Percentiles rank a stretch among this genome's conserved stretches.
Evolutionary conservation across 2,329 filamentous ascomycete species (phyloP).

Genomic region (Tricladium varicosporioides): DNA sequence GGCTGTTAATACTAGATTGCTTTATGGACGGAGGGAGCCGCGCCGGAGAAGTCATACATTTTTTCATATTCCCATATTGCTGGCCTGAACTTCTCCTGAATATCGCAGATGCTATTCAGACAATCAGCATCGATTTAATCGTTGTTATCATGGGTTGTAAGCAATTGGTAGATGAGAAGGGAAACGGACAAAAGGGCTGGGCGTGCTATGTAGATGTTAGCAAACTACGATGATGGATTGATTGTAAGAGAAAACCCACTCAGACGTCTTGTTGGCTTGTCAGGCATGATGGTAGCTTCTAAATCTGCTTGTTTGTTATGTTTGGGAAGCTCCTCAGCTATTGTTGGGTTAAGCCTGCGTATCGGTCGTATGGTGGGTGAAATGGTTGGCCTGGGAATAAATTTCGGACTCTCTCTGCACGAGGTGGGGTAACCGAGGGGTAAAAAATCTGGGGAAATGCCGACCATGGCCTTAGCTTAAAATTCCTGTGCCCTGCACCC

Average conservation of each 20-base stretch:
- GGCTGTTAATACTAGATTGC: neutral
- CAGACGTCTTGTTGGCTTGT: constrained; percentile 18
- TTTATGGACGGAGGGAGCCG: constrained; percentile 1
- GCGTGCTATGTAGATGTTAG: constrained; percentile 14
- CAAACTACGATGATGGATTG: constrained; percentile 1
- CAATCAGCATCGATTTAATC: neutral
- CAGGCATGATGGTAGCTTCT: constrained; percentile 11
- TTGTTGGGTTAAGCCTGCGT: neutral
- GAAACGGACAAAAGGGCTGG: constrained; percentile 26
- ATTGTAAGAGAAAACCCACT: constrained; percentile 8
- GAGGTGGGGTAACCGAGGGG: constrained; percentile 8
- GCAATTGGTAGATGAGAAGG: neutral
- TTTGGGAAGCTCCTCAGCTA: neutral
- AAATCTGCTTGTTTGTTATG: neutral
- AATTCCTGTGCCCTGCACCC: too few relatives aligned
- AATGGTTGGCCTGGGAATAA: neutral
- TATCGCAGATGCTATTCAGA: constrained; percentile 76
- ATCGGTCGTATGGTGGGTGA: neutral
- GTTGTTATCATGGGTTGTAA: neutral
- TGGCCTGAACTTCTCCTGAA: constrained; percentile 88
- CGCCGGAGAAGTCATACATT: constrained; percentile 51
- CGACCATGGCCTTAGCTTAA: too few relatives aligned
- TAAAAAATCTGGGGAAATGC: neutral
- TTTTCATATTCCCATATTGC: constrained; percentile 84
- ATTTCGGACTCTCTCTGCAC: neutral